Evolutionary conservation across 805 yeast genomes (phyloP).

Genomic region (Maudiozyma bulderi): DNA sequence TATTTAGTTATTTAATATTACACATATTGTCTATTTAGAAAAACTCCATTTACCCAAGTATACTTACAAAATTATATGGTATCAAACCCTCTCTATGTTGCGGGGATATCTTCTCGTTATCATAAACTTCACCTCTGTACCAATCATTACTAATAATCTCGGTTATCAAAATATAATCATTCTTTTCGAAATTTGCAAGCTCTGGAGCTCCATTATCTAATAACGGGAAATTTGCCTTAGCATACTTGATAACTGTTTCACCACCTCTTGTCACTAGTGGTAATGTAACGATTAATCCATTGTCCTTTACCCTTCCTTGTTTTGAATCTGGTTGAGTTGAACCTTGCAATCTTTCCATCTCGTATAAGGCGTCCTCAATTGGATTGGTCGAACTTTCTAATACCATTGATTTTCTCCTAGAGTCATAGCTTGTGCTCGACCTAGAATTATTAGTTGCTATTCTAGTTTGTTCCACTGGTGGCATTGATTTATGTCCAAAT

Average conservation of each 20-base stretch:
- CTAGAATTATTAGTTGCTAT: neutral
- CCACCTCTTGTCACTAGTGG: conserved; percentile 22
- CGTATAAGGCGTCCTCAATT: conserved; percentile 25
- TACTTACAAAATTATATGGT: conserved; percentile 20
- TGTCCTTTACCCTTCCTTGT: conserved; percentile 21
- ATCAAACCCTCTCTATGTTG: conserved; percentile 18
- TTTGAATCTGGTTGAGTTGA: conserved; percentile 13
- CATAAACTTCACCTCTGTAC: conserved; percentile 28
- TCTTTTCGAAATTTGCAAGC: conserved; percentile 23
- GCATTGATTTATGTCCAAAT: neutral
- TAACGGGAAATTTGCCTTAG: conserved; percentile 25
- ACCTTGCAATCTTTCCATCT: conserved; percentile 23
- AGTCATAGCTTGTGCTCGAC: neutral
- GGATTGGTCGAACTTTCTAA: conserved; percentile 18
- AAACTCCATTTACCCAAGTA: conserved; percentile 3
- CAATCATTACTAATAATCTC: conserved; percentile 26
- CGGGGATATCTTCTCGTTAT: conserved; percentile 14
- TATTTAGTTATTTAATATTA: neutral
- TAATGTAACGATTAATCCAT: conserved; percentile 25
- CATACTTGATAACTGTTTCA: conserved; percentile 22
- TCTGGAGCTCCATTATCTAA: conserved; percentile 23
- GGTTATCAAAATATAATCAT: conserved; percentile 25
- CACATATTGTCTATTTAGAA: neutral
- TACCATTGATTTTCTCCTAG: conserved; percentile 24
- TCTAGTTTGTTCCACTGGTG: neutral